phyloP scores from a whole-genome alignment of 805 yeast genomes.

The Cyberlindnera americana region DNA sequence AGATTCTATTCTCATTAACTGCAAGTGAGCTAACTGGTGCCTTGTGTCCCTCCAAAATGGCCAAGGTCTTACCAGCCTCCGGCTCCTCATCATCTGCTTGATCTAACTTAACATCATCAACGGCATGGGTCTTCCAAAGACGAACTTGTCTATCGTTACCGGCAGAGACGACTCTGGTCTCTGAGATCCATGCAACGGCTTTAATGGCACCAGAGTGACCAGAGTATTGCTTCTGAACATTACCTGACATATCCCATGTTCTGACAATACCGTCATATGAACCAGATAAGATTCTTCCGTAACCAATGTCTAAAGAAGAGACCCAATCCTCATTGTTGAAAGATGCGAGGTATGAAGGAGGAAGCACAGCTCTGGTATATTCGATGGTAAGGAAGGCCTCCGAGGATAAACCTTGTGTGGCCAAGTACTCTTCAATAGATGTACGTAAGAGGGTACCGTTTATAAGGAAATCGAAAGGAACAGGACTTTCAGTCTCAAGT shows the following conservation, averaged over 20 bases:
- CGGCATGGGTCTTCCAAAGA: slow-evolving; percentile 72
- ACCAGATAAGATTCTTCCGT: slow-evolving; percentile 69
- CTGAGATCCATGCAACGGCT: slow-evolving; percentile 74
- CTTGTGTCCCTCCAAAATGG: slow-evolving; percentile 85
- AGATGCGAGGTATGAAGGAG: slow-evolving; percentile 88
- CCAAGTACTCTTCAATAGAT: slow-evolving; percentile 75
- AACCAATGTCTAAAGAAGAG: slow-evolving; percentile 52
- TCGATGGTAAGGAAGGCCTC: slow-evolving; percentile 81
- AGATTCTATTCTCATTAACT: slow-evolving; percentile 50
- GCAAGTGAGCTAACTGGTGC: slow-evolving; percentile 80
- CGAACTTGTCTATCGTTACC: slow-evolving; percentile 89
- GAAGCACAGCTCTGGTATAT: slow-evolving; percentile 87
- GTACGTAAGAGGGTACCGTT: slow-evolving; percentile 79
- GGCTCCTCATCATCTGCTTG: slow-evolving; percentile 44
- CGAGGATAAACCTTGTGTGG: slow-evolving; percentile 70
- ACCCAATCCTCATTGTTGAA: slow-evolving; percentile 96
- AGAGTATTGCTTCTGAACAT: slow-evolving; percentile 70
- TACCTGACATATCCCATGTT: slow-evolving; percentile 79
- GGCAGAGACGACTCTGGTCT: slow-evolving; percentile 73
- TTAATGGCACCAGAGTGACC: slow-evolving; percentile 91
- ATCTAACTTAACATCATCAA: slow-evolving; percentile 21
- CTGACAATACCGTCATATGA: slow-evolving; percentile 94
- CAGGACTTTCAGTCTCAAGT: slow-evolving; percentile 53
- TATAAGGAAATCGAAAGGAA: slow-evolving; percentile 90
- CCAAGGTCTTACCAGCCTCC: slow-evolving; percentile 72